phyloP scores from a whole-genome alignment of 2,329 filamentous ascomycete genomes.

The Cordyceps cateniannulata region DNA sequence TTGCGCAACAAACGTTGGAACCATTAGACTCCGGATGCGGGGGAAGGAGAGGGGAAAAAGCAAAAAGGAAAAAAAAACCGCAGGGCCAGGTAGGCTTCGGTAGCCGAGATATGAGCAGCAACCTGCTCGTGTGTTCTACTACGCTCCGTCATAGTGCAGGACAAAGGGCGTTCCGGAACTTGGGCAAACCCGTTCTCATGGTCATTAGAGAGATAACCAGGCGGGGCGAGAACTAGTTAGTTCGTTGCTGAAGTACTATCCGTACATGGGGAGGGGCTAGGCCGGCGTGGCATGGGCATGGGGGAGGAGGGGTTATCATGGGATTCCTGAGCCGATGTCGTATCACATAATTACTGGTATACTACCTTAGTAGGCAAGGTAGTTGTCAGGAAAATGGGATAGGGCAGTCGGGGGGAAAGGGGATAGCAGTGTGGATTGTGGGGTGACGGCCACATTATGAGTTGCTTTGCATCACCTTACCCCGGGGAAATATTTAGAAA shows the following conservation, averaged over 20 bases:
- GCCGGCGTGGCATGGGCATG: not conserved
- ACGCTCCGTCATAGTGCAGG: not conserved
- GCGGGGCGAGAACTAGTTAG: not conserved
- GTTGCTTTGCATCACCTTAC: too few species aligned
- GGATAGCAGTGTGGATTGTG: too few species aligned
- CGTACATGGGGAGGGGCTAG: not conserved
- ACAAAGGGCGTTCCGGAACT: not conserved
- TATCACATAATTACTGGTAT: not conserved
- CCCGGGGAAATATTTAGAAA: too few species aligned
- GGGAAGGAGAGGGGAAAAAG: not conserved
- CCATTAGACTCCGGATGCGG: not conserved
- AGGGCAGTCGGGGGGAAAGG: too few species aligned
- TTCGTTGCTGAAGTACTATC: not conserved
- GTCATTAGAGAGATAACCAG: not conserved
- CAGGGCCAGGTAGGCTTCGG: too few species aligned
- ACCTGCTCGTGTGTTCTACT: too few species aligned
- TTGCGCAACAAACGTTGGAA: not conserved
- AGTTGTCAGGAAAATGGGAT: too few species aligned
- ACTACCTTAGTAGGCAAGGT: too few species aligned
- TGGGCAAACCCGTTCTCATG: not conserved
- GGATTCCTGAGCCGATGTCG: not conserved
- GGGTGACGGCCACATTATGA: too few species aligned
- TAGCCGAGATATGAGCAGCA: not conserved
- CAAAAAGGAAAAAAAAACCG: not conserved
- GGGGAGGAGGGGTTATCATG: not conserved